A percentile compares a stretch with the other conserved stretches of the same genome.
These are phyloP conservation scores for Cladosporium velox DNA, from an alignment of 2,329 filamentous ascomycete species.

Conservation along the genomic window DNA sequence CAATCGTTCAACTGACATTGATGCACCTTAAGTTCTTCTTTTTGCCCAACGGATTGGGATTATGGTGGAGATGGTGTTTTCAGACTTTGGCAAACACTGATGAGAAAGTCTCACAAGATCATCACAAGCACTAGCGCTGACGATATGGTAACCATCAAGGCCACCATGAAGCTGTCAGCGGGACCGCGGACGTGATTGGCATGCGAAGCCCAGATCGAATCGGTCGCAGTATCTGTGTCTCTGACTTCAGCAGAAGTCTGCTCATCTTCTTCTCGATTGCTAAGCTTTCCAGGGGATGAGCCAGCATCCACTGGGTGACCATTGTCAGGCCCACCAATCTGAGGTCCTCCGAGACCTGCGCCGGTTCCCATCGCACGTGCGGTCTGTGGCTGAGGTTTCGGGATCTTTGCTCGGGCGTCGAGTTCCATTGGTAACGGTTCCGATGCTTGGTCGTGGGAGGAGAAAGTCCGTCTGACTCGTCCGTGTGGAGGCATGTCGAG, in stretches of 20 bases:
- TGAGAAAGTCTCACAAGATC: background rate
- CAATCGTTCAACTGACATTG: background rate
- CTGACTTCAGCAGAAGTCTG: background rate
- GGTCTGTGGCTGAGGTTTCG: background rate
- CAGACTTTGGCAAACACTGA: background rate
- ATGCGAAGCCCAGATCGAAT: background rate
- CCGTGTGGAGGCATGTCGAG: background rate
- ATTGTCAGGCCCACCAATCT: background rate
- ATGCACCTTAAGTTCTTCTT: background rate
- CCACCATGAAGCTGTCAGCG: background rate
- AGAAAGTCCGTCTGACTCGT: background rate
- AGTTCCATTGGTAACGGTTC: background rate
- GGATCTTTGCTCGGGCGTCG: background rate
- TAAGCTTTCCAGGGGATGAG: background rate
- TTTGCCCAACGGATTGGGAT: background rate
- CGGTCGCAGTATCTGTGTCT: background rate
- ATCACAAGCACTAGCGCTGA: background rate
- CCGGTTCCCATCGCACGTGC: background rate
- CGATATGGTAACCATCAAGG: background rate
- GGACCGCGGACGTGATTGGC: background rate
- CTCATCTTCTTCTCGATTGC: background rate
- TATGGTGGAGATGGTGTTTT: background rate
- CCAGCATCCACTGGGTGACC: background rate
- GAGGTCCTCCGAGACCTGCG: background rate
- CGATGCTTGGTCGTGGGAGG: background rate